Evolutionary conservation across 2,329 filamentous ascomycete genomes (phyloP).

Genomic region (Cercospora beticola): DNA sequence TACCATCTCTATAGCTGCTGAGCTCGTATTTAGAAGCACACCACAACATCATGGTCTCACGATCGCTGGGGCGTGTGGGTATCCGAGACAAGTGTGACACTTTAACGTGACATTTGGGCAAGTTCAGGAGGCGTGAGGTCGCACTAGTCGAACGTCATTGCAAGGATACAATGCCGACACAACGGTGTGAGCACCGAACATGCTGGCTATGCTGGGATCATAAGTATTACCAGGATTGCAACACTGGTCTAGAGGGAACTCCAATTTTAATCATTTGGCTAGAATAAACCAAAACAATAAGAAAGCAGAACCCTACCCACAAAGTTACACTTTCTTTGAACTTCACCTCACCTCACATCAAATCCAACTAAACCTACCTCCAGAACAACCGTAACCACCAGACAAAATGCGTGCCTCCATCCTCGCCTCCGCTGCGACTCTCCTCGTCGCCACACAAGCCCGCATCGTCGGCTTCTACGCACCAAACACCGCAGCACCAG

Average conservation of each 20-base stretch:
- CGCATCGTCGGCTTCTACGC: slow-evolving; percentile 48
- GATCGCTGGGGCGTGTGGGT: not conserved
- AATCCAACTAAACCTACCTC: not conserved
- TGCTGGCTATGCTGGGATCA: not conserved
- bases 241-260: not conserved
- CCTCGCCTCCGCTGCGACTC: slow-evolving; percentile 12
- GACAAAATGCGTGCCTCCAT: slow-evolving; percentile 14
- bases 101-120: not conserved
- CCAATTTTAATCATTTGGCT: not conserved
- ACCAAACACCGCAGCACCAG: slow-evolving; percentile 45
- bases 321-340: not conserved
- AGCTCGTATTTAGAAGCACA: not conserved
- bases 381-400: not conserved
- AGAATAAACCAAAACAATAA: not conserved
- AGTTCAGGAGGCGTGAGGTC: not conserved
- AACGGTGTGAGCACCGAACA: not conserved
- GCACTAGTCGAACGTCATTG: not conserved
- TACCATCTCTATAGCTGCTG: not conserved
- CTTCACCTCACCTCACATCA: not conserved
- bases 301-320: not conserved
- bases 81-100: not conserved
- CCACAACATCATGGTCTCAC: not conserved
- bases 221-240: not conserved
- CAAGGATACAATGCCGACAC: not conserved
- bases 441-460: slow-evolving; percentile 34